Evolutionary conservation across 1,284 basidiomycete species (phyloP).

Genomic region (Vanrija humicola): DNA sequence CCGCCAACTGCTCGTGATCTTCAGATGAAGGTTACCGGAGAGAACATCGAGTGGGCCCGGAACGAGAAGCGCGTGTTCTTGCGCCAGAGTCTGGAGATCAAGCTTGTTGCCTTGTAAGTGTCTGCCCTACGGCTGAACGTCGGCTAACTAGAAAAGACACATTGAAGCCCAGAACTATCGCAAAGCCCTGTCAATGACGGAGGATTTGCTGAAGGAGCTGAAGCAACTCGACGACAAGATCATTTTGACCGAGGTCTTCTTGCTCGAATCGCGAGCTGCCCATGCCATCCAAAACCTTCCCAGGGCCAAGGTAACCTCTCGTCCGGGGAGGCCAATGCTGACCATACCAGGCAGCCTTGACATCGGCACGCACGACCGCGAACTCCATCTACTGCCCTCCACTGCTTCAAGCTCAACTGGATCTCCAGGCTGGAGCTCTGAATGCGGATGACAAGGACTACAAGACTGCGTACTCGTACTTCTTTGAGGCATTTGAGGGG

Average conservation of each 20-base stretch:
- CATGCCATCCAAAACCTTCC: constrained; percentile 86
- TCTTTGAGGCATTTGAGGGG: constrained; percentile 94
- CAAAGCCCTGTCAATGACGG: constrained; percentile 76
- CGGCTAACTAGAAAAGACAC: constrained; percentile 54
- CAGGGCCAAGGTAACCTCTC: constrained; percentile 71
- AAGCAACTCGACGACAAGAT: constrained; percentile 96
- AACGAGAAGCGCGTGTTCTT: constrained; percentile 91
- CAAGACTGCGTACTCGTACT: constrained; percentile 95
- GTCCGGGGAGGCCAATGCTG: neutral
- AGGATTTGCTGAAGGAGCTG: constrained; percentile 79
- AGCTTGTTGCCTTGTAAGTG: constrained; percentile 74
- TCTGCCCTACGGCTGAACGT: neutral
- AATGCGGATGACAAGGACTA: constrained; percentile 98
- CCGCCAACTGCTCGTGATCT: constrained; percentile 65
- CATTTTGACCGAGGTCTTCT: constrained; percentile 93
- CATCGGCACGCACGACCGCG: constrained; percentile 87
- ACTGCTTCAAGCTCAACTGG: constrained; percentile 81
- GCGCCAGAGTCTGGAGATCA: constrained; percentile 88
- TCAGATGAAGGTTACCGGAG: constrained; percentile 82
- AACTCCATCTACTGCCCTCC: constrained; percentile 98
- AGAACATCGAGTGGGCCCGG: constrained; percentile 92
- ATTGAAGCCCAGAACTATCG: constrained; percentile 74
- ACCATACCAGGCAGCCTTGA: constrained; percentile 68
- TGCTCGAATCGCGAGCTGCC: constrained; percentile 87
- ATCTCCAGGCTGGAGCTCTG: constrained; percentile 85